A percentile compares a stretch with the other conserved stretches of the same genome.
phyloP scores from a whole-genome alignment of 805 yeast genomes.

The Metschnikowia kunwiensis region DNA sequence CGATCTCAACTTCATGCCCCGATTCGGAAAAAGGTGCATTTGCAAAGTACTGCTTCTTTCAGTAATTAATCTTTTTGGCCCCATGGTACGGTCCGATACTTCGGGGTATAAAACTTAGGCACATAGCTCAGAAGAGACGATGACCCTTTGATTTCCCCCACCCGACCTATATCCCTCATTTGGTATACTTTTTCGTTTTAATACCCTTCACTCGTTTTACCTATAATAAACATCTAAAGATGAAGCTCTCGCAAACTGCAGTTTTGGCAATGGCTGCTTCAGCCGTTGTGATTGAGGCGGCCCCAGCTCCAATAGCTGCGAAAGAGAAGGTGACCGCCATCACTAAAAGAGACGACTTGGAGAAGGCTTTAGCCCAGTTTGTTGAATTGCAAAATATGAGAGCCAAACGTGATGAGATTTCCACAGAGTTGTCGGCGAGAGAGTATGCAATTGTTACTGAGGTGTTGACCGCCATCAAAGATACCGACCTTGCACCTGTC shows the following conservation, averaged over 20 bases:
- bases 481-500: slow-evolving; percentile 35
- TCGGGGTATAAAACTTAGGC: no score
- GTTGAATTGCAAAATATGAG: slow-evolving; percentile 20
- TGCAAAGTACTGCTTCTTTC: no score
- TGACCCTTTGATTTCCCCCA: no score
- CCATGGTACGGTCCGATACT: no score
- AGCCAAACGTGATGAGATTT: slow-evolving; percentile 30
- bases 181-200: no score
- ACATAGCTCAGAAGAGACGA: no score
- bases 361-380: slow-evolving; percentile 25
- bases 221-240: slow-evolving; percentile 5
- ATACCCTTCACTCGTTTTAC: slow-evolving; percentile 7
- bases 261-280: slow-evolving; percentile 28
- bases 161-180: no score
- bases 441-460: slow-evolving; percentile 40
- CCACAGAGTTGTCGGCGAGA: slow-evolving; percentile 29
- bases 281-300: slow-evolving; percentile 29
- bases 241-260: slow-evolving; percentile 34
- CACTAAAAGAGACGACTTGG: slow-evolving; percentile 18
- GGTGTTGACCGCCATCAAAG: slow-evolving; percentile 35
- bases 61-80: no score
- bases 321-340: slow-evolving; percentile 1
- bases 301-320: slow-evolving; percentile 27
- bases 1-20: no score
- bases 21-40: no score